Conservation (phyloP, 805 yeast species). For the Candida morakotiae region DNA sequence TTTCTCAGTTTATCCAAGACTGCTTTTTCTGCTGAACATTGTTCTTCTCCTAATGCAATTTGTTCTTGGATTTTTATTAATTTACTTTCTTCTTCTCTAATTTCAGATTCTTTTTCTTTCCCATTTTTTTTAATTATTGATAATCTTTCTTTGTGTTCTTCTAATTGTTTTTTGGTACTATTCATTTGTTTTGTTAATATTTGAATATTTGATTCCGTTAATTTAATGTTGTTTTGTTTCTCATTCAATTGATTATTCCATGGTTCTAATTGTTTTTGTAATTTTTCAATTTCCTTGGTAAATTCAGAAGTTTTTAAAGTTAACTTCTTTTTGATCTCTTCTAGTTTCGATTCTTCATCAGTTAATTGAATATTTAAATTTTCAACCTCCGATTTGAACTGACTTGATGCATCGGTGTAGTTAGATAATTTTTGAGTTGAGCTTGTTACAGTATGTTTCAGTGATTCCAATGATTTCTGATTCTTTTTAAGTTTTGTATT, state of each 20-base stretch:
- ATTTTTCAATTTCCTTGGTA: constrained; percentile 57
- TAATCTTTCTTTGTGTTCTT: constrained; percentile 40
- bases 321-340: constrained; percentile 59
- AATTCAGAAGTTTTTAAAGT: constrained; percentile 71
- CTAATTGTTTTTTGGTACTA: constrained; percentile 42
- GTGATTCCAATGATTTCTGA: constrained; percentile 48
- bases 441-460: constrained; percentile 42
- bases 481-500: constrained; percentile 55
- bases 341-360: constrained; percentile 54
- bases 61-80: constrained; percentile 49
- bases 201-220: constrained; percentile 63
- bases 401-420: constrained; percentile 41
- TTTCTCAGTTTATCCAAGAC: constrained; percentile 52
- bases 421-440: constrained; percentile 44
- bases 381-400: constrained; percentile 41
- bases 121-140: constrained; percentile 45
- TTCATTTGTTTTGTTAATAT: constrained; percentile 47
- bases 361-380: constrained; percentile 43
- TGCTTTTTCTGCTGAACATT: constrained; percentile 45
- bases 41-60: constrained; percentile 53
- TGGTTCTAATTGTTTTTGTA: constrained; percentile 73
- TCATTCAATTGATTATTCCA: constrained; percentile 68
- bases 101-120: constrained; percentile 44
- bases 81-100: constrained; percentile 45
- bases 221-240: constrained; percentile 58